A percentile compares a stretch with the other conserved stretches of the same genome.
These are phyloP conservation scores for Chlamydomonas schloesseri DNA, from an alignment of 139 green algal genomes.

Conservation along the genomic window DNA sequence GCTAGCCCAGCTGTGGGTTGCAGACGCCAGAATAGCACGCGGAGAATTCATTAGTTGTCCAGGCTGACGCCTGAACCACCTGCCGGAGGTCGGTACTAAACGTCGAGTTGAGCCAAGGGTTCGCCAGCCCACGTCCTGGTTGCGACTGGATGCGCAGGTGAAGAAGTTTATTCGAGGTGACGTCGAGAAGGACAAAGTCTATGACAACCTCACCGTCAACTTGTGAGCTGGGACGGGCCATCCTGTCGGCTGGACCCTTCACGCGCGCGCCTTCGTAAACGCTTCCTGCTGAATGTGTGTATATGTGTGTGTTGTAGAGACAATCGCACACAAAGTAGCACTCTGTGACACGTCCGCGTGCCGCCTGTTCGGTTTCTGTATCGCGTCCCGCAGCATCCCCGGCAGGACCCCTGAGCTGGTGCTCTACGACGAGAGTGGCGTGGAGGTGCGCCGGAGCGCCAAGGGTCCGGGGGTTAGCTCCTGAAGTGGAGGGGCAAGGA, in stretches of 20 bases:
- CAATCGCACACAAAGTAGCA: no score
- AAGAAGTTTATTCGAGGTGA: conserved; percentile 39
- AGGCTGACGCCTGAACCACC: conserved; percentile 40
- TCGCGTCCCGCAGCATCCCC: conserved; percentile 33
- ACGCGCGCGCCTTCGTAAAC: neutral
- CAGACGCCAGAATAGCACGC: neutral
- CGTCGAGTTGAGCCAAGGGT: no score
- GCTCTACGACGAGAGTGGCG: conserved; percentile 8
- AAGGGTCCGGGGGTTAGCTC: no score
- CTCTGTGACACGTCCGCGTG: no score
- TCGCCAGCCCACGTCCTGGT: no score
- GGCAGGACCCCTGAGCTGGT: conserved; percentile 40
- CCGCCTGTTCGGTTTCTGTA: no score
- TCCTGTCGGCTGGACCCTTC: neutral
- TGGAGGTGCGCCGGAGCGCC: conserved; percentile 7
- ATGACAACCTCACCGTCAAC: neutral
- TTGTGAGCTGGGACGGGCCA: conserved; percentile 1
- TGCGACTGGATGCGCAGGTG: neutral
- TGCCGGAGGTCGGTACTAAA: conserved; percentile 17
- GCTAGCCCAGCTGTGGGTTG: neutral
- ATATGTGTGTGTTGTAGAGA: no score
- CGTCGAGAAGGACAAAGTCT: conserved; percentile 21
- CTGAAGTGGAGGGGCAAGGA: no score
- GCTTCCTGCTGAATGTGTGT: no score
- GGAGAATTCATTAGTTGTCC: conserved; percentile 29